Evolutionary conservation across 768 basidiomycete genomes (phyloP).

Genomic region (Paxillus involutus): DNA sequence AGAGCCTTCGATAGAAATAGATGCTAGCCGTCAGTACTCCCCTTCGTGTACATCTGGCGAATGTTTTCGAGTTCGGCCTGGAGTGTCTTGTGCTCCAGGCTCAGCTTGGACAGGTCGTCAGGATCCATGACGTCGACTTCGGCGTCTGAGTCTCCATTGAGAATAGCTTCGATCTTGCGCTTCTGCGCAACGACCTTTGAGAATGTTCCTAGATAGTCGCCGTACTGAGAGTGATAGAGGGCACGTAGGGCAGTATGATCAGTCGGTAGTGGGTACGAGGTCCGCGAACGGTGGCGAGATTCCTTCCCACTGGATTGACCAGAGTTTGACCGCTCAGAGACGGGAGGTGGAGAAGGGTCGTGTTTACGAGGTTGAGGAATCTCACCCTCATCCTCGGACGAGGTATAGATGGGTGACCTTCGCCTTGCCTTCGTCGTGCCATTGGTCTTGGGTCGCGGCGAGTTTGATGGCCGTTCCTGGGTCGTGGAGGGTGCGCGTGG

Average conservation of each 20-base stretch:
- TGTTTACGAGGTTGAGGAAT: slow-evolving; percentile 29
- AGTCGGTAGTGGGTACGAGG: slow-evolving; percentile 37
- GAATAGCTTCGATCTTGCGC: slow-evolving; percentile 49
- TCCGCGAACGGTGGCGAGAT: slow-evolving; percentile 29
- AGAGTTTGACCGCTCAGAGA: slow-evolving; percentile 21
- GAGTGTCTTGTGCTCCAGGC: slow-evolving; percentile 43
- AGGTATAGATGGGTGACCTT: slow-evolving; percentile 62
- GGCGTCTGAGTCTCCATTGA: slow-evolving; percentile 54
- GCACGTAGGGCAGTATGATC: slow-evolving; percentile 53
- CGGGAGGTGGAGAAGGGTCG: slow-evolving; percentile 27
- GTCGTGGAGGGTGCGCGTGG: slow-evolving; percentile 10
- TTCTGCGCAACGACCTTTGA: slow-evolving; percentile 50
- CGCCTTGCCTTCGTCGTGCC: slow-evolving; percentile 43
- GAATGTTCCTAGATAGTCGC: slow-evolving; percentile 49
- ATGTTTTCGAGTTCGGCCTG: slow-evolving; percentile 57
- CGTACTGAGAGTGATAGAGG: slow-evolving; percentile 52
- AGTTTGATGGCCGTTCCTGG: slow-evolving; percentile 11
- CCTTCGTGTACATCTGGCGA: slow-evolving; percentile 35
- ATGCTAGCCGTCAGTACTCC: slow-evolving; percentile 12
- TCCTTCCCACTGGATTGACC: slow-evolving; percentile 16
- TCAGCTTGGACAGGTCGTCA: slow-evolving; percentile 50
- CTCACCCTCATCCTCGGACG: slow-evolving; percentile 61
- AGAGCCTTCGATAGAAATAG: not conserved
- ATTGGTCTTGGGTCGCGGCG: slow-evolving; percentile 17
- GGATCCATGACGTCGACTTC: slow-evolving; percentile 54